Evolutionary conservation across 2,329 filamentous ascomycete species (phyloP).

Genomic region (Didymosphaeria variabile): DNA sequence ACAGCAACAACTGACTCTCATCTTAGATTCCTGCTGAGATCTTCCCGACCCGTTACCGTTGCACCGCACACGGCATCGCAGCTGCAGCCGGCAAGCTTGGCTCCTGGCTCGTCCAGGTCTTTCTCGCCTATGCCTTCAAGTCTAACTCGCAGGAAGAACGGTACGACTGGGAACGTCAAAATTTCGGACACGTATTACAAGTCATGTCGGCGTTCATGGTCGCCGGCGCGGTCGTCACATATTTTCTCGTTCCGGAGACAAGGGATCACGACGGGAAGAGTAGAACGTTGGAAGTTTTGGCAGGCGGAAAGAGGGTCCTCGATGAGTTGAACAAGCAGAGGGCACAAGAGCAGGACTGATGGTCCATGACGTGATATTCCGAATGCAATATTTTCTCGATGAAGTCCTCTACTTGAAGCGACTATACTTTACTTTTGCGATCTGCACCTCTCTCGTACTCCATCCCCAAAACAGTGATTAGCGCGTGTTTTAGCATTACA

Average conservation of each 20-base stretch:
- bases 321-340: conserved; percentile 41
- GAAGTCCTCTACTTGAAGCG: neutral
- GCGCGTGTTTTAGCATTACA: neutral
- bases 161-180: conserved; percentile 35
- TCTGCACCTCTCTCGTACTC: neutral
- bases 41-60: conserved; percentile 65
- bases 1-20: conserved; percentile 34
- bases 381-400: no score
- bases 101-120: conserved; percentile 55
- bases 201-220: conserved; percentile 49
- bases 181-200: conserved; percentile 43
- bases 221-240: conserved; percentile 42
- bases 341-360: conserved; percentile 31
- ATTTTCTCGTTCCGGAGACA: conserved; percentile 45
- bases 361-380: no score
- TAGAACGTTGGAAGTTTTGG: conserved; percentile 42
- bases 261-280: conserved; percentile 44
- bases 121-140: conserved; percentile 47
- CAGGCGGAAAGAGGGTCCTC: conserved; percentile 42
- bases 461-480: neutral
- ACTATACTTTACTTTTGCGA: neutral
- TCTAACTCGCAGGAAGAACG: conserved; percentile 22
- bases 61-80: conserved; percentile 62
- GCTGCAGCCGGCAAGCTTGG: conserved; percentile 65
- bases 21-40: conserved; percentile 64